Conservation (phyloP, 139 green algal genomes). For the Coelastrella sp. region DNA sequence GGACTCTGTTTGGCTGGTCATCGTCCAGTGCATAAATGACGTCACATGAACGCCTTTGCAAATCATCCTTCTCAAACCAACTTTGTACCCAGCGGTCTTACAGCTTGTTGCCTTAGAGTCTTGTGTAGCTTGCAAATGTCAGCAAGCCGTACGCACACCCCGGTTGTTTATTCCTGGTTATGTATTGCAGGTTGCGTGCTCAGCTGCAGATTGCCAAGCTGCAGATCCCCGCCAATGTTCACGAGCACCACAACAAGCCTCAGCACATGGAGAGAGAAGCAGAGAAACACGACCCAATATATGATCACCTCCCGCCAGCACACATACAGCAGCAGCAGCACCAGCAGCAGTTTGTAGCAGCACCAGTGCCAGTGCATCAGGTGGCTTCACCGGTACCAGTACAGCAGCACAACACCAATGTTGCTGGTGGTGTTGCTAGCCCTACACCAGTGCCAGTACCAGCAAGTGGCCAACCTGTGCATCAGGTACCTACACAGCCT, state of each 20-base stretch:
- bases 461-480: conserved; percentile 29
- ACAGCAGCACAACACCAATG: too few relatives aligned
- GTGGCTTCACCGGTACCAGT: background rate
- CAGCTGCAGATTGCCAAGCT: conserved; percentile 38
- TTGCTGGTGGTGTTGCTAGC: background rate
- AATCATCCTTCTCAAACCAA: too few relatives aligned
- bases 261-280: conserved; percentile 9
- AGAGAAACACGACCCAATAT: conserved; percentile 5
- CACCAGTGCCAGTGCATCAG: conserved; percentile 1
- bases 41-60: too few relatives aligned
- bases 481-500: conserved; percentile 20
- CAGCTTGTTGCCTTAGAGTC: too few relatives aligned
- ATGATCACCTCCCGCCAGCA: conserved; percentile 31
- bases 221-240: background rate
- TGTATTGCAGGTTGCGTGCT: conserved; percentile 20
- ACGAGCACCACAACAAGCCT: background rate
- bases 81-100: too few relatives aligned
- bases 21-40: too few relatives aligned
- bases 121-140: too few relatives aligned
- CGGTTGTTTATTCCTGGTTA: background rate
- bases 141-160: too few relatives aligned
- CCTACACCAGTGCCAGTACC: conserved; percentile 17
- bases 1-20: too few relatives aligned
- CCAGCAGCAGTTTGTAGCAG: conserved; percentile 33
- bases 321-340: conserved; percentile 41